Base-by-base conservation (phyloP, 176 grass and related monocot species). In the Luzula sylvatica region DNA sequence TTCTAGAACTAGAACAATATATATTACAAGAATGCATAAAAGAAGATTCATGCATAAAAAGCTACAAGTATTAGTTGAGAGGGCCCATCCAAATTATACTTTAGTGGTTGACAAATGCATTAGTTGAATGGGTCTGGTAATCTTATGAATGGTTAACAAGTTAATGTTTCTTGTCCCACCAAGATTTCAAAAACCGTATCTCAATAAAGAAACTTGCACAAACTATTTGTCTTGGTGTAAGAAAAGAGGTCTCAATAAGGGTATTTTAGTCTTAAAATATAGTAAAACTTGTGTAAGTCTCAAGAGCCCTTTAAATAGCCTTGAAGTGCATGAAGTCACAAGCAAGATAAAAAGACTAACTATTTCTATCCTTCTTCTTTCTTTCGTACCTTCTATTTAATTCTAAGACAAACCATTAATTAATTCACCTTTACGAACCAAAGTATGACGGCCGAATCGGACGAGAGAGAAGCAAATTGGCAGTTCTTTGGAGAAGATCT, bases 51-150 rank as follows among this genome's bases (percentile, higher is more conserved):
- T 64, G 43, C 60, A 50, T 64, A 64, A 64, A 65, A 60, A 51
- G 28, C 22, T 47, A 29, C 44, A 59, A 35, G 71, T 68, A 75
- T 75, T 71, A 70, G 71, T 76, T 76, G 72, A 55, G 65, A 60
- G 59, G 16, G 9, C 53, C 55, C 23, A 46, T 56, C 32, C 58
- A 80, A 76, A 64, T 46, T 23, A 51, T 44, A 52, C 86, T 92
- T 92, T 85, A 92, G 75, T 83, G 53, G 86, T 89, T 89, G 79
- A 73, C 58, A 76, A 61, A 46, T 46, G 56, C 66, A 76, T 80
- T 80, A 70, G 58, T 68, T 79, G 55, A 72, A 64, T 78, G 65
- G 51, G 51, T 77, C 73, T 52, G 64, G 53, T 70, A 46, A 60
- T 40, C 55, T 53, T 79, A 43, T 51, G 42, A 52, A 54, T 26